Conservation (phyloP, 345 rosid species). For the Eutrema japonicum region DNA sequence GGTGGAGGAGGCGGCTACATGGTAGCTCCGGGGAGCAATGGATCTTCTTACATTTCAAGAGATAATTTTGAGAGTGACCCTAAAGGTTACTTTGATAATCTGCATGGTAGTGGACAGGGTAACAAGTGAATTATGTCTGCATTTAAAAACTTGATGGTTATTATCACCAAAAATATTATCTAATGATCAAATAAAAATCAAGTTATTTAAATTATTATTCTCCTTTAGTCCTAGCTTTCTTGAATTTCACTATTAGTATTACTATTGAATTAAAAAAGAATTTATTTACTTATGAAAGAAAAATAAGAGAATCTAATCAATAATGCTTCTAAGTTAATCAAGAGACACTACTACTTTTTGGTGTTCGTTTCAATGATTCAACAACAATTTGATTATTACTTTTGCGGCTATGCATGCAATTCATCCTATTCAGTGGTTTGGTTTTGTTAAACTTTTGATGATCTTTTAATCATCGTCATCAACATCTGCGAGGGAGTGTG, state of each 20-base stretch:
- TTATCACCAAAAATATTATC: slow-evolving; percentile 6
- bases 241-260: not conserved
- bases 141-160: not conserved
- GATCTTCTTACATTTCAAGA: slow-evolving; percentile 40
- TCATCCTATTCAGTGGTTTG: too few species aligned
- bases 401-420: too few species aligned
- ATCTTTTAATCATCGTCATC: too few species aligned
- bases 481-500: too few species aligned
- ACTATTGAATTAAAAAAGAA: too few species aligned
- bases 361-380: not conserved
- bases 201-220: not conserved
- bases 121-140: slow-evolving; percentile 17
- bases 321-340: not conserved
- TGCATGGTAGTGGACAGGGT: slow-evolving; percentile 37
- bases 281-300: too few species aligned
- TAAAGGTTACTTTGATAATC: slow-evolving; percentile 39
- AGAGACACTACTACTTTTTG: not conserved
- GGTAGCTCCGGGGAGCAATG: slow-evolving; percentile 38
- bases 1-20: slow-evolving; percentile 36
- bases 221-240: not conserved
- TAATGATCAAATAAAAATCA: slow-evolving; percentile 22
- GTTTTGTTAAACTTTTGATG: too few species aligned
- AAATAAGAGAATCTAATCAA: not conserved
- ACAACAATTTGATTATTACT: too few species aligned
- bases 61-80: slow-evolving; percentile 40